Evolutionary conservation across 768 basidiomycete genomes (phyloP), one percentile per base, ranked within the genome.

Genomic region (Mycena metata): DNA sequence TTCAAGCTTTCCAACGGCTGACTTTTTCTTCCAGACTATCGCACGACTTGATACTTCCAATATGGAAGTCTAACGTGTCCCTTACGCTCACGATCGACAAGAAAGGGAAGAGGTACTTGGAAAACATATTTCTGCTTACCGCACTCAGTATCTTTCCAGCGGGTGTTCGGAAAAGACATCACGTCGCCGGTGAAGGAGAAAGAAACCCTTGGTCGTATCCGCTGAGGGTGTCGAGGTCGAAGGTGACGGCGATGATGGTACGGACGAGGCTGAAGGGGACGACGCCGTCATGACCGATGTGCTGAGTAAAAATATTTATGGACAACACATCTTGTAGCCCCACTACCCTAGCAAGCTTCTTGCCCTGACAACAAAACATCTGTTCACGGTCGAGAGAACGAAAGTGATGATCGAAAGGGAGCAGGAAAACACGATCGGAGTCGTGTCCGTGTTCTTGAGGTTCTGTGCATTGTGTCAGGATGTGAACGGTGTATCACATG

Each of bases 41-140:
- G n/a, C 89, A 94, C 71, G 91, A 95, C 58, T 84, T 99, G 26
- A 79, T 92, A n/a, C 81, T 98, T n/a, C 97, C 98, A 0, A 86
- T 99, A 58, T 99, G 97, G 98, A 96, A 94, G 80, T 96, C 95
- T 2, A 91, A 91, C 66, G 89, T 90, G 15, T 97, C 96, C 0
- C 77, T 97, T 59, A 89, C 92, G 0, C 83, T 99, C 65, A 96
- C 99, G 95, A 90, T 98, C 60, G 96, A 99, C 80, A 99, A 99
- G 79, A 93, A 93, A 75, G 94, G 95, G 26, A 99, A 99, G 81
- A 95, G 92, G 96, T 95, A 49, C 13, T 83, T 77, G n/a, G n/a
- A n/a, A n/a, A n/a, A n/a, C n/a, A n/a, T n/a, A n/a, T 39, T 41
- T 12, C 3, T 30, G 3, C 3, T 30, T 30, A 30, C 19, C 13